A percentile compares a stretch with the other conserved stretches of the same genome.
Evolutionary conservation across 345 rosid genomes (phyloP).

Genomic region (Pistacia atlantica): DNA sequence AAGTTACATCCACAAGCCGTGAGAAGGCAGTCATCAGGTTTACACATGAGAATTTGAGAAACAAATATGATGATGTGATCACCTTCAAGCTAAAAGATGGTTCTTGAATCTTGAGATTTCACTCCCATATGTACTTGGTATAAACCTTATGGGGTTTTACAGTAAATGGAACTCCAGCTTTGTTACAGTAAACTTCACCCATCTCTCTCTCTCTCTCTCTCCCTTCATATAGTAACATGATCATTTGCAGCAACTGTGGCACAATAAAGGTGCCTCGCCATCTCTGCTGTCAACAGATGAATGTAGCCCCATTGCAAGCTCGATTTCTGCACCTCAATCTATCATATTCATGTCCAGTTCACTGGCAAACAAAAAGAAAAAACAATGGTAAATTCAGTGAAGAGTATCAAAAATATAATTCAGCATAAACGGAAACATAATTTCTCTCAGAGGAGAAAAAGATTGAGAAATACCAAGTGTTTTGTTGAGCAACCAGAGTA

Average conservation of each 20-base stretch:
- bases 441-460: neutral
- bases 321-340: neutral
- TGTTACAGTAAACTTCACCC: no score
- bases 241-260: neutral
- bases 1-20: neutral
- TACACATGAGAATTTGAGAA: neutral
- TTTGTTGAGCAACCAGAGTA: conserved; percentile 93
- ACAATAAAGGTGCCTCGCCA: neutral
- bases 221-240: neutral
- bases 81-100: neutral
- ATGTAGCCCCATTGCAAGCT: neutral
- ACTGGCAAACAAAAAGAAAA: conserved; percentile 12
- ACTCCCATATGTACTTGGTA: neutral
- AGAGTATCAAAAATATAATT: neutral
- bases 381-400: neutral
- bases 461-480: conserved; percentile 52
- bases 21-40: neutral
- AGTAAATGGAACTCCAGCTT: neutral
- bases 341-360: conserved; percentile 28
- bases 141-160: neutral
- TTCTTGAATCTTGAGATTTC: neutral
- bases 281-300: neutral
- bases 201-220: no score
- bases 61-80: neutral
- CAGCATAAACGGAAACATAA: neutral